Evolutionary conservation across 2,329 filamentous ascomycete species (phyloP), one percentile per base, ranked within the genome.

Genomic region (Microsporum canis): DNA sequence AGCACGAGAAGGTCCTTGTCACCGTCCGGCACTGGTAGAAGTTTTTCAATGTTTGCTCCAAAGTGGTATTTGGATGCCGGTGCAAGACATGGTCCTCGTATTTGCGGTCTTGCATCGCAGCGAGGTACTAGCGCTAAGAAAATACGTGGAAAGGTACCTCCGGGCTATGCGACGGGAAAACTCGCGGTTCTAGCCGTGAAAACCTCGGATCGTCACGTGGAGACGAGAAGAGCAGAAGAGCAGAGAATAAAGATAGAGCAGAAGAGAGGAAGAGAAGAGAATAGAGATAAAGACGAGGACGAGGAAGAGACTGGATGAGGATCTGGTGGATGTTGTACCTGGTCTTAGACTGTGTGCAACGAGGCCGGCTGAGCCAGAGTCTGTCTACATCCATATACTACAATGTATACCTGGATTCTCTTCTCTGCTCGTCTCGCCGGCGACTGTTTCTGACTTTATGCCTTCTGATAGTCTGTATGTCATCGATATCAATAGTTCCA

Each of bases 21-120:
- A 82, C 82, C 65, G 83, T 85, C 57, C 79, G 85, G 59, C 87
- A 90, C 72, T 90, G 88, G 87, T 91, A 53, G 60, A 2, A 36
- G 8, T 23, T 27, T 17, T 27, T 51, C 5, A 23, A 23, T 14
- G 47, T 3, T 39, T 39, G 38, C 10, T 39, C 10, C 14, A 12
- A 7, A 7, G 38, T 12, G 8, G 14, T 12, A 12, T 7, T 3
- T 36, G 34, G 34, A 10, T 39, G 38, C 14, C 38, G 10, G 38
- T 7, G 3, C 3, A 3, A 7, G 38, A 39, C 38, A 39, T 39
- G 38, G 41, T 45, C 17, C 17, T 23, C 17, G 41, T 45, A 23
- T 45, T 29, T 29, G 14, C 10, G 45, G 45, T 27, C 14, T 49
- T 27, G 27, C 27, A 49, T 29, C 23, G 27, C 23, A 27, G 17